These are phyloP conservation scores for Platanthera zijinensis DNA, from an alignment of 106 monocot species.

Conservation along the genomic window DNA sequence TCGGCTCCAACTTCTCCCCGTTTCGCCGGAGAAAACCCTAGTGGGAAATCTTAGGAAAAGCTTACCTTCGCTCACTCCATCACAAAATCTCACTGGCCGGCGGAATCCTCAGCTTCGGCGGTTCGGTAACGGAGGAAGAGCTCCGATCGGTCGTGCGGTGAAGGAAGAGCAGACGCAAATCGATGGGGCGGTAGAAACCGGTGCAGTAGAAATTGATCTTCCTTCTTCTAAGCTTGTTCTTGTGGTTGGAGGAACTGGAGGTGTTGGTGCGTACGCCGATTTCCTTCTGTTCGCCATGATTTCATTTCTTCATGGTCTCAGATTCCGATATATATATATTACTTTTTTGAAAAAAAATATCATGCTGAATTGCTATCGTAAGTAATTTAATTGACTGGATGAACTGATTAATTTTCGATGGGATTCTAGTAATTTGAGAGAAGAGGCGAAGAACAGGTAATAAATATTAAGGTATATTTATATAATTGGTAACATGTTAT, in stretches of 20 bases:
- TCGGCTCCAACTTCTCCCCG: not conserved
- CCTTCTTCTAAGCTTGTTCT: conserved; percentile 6
- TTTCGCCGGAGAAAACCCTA: not conserved
- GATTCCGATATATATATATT: not conserved
- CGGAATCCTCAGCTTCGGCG: not conserved
- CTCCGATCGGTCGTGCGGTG: not conserved
- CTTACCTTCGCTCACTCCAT: not conserved
- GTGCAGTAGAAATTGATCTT: not conserved
- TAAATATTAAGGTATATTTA: no score
- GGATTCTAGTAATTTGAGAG: no score
- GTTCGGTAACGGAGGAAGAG: not conserved
- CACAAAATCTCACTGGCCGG: not conserved
- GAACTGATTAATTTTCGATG: not conserved
- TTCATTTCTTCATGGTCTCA: not conserved
- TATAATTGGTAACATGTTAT: no score
- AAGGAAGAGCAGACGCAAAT: not conserved
- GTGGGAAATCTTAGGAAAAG: not conserved
- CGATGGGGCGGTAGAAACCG: not conserved
- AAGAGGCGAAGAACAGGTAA: no score
- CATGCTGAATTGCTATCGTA: not conserved
- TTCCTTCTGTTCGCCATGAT: not conserved
- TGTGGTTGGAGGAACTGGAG: conserved; percentile 3
- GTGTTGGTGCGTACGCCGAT: not conserved
- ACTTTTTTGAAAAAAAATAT: not conserved
- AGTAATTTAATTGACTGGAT: not conserved